Conservation (phyloP, 192 early-diverging fungal species). For the Backusella macrospora region DNA sequence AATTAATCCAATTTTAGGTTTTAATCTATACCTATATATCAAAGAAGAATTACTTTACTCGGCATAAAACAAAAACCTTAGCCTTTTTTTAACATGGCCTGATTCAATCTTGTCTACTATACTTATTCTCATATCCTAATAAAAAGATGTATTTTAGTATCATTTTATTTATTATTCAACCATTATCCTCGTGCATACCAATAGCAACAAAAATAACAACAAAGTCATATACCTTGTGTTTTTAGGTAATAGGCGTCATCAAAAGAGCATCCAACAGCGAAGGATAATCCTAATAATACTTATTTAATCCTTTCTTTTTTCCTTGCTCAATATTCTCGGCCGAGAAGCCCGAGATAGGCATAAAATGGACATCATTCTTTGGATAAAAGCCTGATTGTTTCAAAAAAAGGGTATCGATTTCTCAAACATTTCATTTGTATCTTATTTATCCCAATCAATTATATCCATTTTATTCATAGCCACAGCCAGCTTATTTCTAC, state of each 20-base stretch:
- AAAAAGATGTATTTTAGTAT: neutral
- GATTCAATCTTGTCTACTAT: slow-evolving; percentile 96
- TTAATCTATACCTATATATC: too few species aligned
- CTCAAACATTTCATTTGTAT: slow-evolving; percentile 85
- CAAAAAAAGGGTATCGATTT: slow-evolving; percentile 90
- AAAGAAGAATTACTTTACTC: slow-evolving; percentile 62
- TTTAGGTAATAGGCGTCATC: slow-evolving; percentile 92
- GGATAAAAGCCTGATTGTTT: slow-evolving; percentile 86
- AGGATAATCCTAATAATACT: slow-evolving; percentile 79
- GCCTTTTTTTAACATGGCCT: slow-evolving; percentile 88
- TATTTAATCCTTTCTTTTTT: slow-evolving; percentile 38
- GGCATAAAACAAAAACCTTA: slow-evolving; percentile 85
- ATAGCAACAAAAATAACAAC: neutral
- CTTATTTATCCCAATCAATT: slow-evolving; percentile 85
- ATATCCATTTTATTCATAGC: slow-evolving; percentile 99
- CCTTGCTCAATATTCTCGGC: slow-evolving; percentile 95
- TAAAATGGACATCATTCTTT: slow-evolving; percentile 81
- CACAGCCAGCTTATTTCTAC: slow-evolving; percentile 88
- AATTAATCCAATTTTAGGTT: neutral
- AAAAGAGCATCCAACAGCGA: slow-evolving; percentile 84
- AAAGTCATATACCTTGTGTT: slow-evolving; percentile 66
- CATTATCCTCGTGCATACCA: neutral
- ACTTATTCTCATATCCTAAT: slow-evolving; percentile 91
- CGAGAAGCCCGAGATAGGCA: slow-evolving; percentile 96
- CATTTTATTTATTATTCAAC: neutral